Percentiles rank a stretch among this genome's conserved stretches.
Conservation (phyloP, 805 yeast species). For the Nematodospora valgi region DNA sequence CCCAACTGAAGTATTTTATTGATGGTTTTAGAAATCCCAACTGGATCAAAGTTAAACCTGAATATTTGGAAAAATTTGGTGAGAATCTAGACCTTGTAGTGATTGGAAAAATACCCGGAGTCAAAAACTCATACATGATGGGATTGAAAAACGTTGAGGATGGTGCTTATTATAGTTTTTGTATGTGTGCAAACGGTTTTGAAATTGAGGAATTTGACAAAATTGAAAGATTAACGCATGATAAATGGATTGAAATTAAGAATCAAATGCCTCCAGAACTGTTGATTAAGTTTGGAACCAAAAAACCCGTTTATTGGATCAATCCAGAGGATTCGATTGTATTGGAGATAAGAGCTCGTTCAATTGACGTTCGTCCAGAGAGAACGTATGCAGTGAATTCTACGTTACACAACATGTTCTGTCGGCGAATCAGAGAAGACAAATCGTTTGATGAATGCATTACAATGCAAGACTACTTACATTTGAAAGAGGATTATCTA, state of each 20-base stretch:
- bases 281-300: conserved; percentile 52
- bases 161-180: conserved; percentile 58
- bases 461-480: conserved; percentile 51
- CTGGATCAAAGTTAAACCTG: conserved; percentile 95
- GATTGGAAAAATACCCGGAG: conserved; percentile 73
- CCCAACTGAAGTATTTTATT: conserved; percentile 53
- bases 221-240: conserved; percentile 54
- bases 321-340: conserved; percentile 75
- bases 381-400: conserved; percentile 58
- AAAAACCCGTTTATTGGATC: conserved; percentile 73
- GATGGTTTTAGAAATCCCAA: conserved; percentile 52
- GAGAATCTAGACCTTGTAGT: conserved; percentile 78
- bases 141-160: conserved; percentile 54
- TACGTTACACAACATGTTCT: conserved; percentile 75
- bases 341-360: conserved; percentile 78
- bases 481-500: conserved; percentile 29
- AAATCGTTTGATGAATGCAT: conserved; percentile 56
- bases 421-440: conserved; percentile 64
- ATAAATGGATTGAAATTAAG: conserved; percentile 53
- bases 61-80: conserved; percentile 80
- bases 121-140: conserved; percentile 70
- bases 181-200: conserved; percentile 84
- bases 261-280: conserved; percentile 37
- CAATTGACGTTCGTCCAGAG: conserved; percentile 48
- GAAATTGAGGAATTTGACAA: conserved; percentile 56